Evolutionary conservation across 257 asterid species (phyloP).

Genomic region (Scutellaria galericulata): DNA sequence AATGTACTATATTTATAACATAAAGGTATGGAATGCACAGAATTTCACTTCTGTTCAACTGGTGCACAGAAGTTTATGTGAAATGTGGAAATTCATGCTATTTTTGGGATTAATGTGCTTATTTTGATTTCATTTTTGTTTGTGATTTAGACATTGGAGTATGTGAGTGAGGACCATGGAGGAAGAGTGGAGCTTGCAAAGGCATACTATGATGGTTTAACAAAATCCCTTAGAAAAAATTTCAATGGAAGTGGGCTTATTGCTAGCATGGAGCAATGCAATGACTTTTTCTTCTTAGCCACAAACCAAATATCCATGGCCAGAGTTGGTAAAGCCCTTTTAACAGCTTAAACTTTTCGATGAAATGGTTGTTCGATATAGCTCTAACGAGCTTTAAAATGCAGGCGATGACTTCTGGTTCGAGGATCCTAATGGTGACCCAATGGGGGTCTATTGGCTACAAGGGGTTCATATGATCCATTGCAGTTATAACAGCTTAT

Average conservation of each 20-base stretch:
- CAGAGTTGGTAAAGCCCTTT: constrained; percentile 45
- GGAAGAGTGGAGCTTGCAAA: constrained; percentile 59
- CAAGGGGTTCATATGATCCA: constrained; percentile 60
- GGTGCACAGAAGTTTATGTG: no score
- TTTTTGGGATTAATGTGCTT: not conserved
- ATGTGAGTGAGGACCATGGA: constrained; percentile 52
- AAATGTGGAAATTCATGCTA: not conserved
- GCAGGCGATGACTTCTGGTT: constrained; percentile 60
- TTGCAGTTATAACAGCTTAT: constrained; percentile 52
- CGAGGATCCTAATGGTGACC: constrained; percentile 56
- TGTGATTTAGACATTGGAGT: constrained; percentile 46
- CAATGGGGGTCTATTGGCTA: constrained; percentile 55
- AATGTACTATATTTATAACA: no score
- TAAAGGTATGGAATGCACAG: no score
- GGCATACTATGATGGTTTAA: constrained; percentile 52
- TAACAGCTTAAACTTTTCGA: not conserved
- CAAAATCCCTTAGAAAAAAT: constrained; percentile 47
- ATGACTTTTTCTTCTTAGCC: constrained; percentile 56
- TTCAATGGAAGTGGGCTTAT: constrained; percentile 49
- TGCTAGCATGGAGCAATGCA: constrained; percentile 68
- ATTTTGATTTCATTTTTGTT: not conserved
- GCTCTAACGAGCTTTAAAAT: not conserved
- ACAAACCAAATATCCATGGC: constrained; percentile 55
- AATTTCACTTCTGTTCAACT: no score
- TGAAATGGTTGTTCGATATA: not conserved